Percentiles rank a stretch among this genome's conserved stretches.
phyloP scores from a whole-genome alignment of 1,139 yeast genomes.

The Diutina mesorugosa region DNA sequence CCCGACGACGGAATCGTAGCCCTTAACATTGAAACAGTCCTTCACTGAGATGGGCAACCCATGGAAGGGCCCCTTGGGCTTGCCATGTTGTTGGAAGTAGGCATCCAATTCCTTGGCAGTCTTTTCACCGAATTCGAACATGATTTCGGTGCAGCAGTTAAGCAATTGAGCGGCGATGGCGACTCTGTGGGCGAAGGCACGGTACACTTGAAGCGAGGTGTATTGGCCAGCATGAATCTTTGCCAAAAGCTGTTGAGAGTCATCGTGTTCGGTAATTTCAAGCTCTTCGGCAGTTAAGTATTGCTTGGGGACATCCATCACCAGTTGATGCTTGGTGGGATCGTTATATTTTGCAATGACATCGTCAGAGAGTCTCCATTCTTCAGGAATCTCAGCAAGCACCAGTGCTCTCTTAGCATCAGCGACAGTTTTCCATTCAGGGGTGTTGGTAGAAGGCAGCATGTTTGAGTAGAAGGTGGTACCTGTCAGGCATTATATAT shows the following conservation, averaged over 20 bases:
- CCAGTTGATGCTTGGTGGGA: neutral
- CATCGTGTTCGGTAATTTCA: constrained; percentile 33
- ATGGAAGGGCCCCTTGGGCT: constrained; percentile 60
- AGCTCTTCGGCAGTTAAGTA: constrained; percentile 32
- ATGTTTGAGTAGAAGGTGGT: neutral
- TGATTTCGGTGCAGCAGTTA: constrained; percentile 45
- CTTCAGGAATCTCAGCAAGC: neutral
- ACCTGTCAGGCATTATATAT: neutral
- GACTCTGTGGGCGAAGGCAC: constrained; percentile 46
- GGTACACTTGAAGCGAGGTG: constrained; percentile 32
- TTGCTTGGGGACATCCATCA: constrained; percentile 11
- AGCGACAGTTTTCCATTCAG: neutral
- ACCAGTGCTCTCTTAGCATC: neutral
- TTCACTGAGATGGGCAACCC: constrained; percentile 65
- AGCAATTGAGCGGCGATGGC: constrained; percentile 50
- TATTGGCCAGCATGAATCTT: constrained; percentile 25
- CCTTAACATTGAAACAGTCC: constrained; percentile 33
- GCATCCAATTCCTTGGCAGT: constrained; percentile 45
- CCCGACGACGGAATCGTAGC: constrained; percentile 23
- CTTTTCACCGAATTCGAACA: constrained; percentile 41
- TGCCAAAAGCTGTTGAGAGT: constrained; percentile 16
- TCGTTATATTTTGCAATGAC: neutral
- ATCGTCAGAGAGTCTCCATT: neutral
- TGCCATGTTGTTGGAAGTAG: constrained; percentile 37
- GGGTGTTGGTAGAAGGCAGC: neutral